A percentile compares a stretch with the other conserved stretches of the same genome.
phyloP scores from a whole-genome alignment of 192 early-diverging fungal genomes.

The Linnemannia hyalina region DNA sequence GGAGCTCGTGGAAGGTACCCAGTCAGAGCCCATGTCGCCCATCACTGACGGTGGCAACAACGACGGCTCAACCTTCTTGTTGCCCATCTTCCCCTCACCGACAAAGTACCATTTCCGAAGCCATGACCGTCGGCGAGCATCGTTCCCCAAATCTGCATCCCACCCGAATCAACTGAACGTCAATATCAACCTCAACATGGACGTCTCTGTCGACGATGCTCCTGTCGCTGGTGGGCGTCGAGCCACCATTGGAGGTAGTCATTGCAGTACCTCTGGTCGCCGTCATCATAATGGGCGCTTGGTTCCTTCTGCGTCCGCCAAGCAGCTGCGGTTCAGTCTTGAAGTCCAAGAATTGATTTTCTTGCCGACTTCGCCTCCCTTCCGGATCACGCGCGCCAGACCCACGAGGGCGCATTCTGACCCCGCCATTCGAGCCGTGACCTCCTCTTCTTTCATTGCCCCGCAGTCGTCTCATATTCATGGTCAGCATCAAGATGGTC shows the following conservation, averaged over 20 bases:
- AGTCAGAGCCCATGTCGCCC: slow-evolving; percentile 45
- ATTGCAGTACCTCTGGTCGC: background rate
- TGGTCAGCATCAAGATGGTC: background rate
- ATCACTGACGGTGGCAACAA: background rate
- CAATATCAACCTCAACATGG: slow-evolving; percentile 21
- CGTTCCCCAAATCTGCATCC: slow-evolving; percentile 46
- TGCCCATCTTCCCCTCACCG: slow-evolving; percentile 29
- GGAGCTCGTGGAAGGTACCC: background rate
- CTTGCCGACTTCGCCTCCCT: slow-evolving; percentile 41
- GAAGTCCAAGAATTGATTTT: slow-evolving; percentile 52
- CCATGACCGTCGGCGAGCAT: slow-evolving; percentile 41
- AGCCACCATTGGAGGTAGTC: background rate
- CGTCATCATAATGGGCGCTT: background rate
- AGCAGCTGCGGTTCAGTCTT: slow-evolving; percentile 49
- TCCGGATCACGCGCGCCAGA: slow-evolving; percentile 47
- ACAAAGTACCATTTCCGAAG: slow-evolving; percentile 44
- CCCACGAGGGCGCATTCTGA: slow-evolving; percentile 47
- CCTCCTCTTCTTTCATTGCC: slow-evolving; percentile 40
- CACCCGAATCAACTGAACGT: slow-evolving; percentile 30
- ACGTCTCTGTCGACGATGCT: background rate
- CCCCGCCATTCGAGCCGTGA: slow-evolving; percentile 32
- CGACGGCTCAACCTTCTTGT: background rate
- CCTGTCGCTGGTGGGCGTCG: background rate
- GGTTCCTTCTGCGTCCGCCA: background rate
- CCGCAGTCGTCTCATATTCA: slow-evolving; percentile 10